Evolutionary conservation across 495 filamentous ascomycete genomes (phyloP).

Genomic region (Podospora tetraspora): DNA sequence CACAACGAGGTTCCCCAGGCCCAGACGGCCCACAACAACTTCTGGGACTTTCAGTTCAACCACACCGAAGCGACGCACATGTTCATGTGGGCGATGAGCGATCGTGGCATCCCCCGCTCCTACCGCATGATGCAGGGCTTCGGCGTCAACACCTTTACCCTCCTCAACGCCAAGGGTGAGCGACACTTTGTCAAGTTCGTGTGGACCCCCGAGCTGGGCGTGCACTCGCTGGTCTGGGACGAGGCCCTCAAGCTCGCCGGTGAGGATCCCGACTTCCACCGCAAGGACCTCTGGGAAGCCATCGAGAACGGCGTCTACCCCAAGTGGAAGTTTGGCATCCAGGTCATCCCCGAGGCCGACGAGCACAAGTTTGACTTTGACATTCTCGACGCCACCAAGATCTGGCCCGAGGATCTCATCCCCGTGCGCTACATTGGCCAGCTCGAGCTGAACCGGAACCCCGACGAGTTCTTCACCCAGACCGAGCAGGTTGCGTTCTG

Average conservation of each 20-base stretch:
- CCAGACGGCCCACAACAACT: conserved; percentile 60
- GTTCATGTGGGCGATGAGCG: conserved; percentile 78
- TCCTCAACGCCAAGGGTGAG: conserved; percentile 66
- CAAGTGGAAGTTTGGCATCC: conserved; percentile 81
- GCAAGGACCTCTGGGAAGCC: conserved; percentile 76
- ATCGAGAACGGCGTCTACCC: conserved; percentile 69
- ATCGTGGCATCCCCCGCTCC: conserved; percentile 73
- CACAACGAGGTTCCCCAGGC: conserved; percentile 61
- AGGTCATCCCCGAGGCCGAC: conserved; percentile 64
- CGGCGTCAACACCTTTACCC: conserved; percentile 77
- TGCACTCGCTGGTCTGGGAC: conserved; percentile 84
- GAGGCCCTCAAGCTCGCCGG: conserved; percentile 77
- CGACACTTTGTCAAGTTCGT: conserved; percentile 79
- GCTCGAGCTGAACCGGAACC: conserved; percentile 74
- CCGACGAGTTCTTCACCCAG: conserved; percentile 83
- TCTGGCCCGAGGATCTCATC: conserved; percentile 81
- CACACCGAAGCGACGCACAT: conserved; percentile 77
- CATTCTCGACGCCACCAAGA: conserved; percentile 84
- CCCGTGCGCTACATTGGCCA: conserved; percentile 78
- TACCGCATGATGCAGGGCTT: conserved; percentile 91
- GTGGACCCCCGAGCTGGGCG: conserved; percentile 70
- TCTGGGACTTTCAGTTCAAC: conserved; percentile 58
- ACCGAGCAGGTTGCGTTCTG: conserved; percentile 84
- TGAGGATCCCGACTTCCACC: conserved; percentile 84
- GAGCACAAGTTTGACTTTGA: conserved; percentile 85